phyloP scores from a whole-genome alignment of 2,329 filamentous ascomycete genomes.

The Colletotrichum chlorophyti region DNA sequence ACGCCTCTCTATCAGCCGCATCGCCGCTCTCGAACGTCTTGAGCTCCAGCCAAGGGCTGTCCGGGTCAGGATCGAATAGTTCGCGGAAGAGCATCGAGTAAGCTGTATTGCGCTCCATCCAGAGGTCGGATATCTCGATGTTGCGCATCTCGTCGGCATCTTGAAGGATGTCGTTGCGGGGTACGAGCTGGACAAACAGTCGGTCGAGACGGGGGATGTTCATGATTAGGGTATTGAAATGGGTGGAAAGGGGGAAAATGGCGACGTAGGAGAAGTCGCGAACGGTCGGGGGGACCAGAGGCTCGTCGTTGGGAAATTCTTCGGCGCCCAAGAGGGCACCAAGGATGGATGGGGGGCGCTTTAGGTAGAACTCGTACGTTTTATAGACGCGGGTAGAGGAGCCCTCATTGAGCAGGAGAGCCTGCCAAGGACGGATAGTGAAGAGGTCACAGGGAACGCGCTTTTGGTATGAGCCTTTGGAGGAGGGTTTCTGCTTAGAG shows the following conservation, averaged over 20 bases:
- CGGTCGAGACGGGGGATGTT: conserved; percentile 57
- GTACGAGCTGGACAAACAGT: conserved; percentile 60
- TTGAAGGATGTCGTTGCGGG: conserved; percentile 39
- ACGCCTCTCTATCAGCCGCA: conserved; percentile 49
- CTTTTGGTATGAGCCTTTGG: neutral
- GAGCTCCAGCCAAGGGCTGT: conserved; percentile 46
- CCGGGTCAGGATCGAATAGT: conserved; percentile 39
- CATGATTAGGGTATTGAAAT: conserved; percentile 58
- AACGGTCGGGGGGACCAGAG: conserved; percentile 49
- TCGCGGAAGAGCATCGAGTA: conserved; percentile 54
- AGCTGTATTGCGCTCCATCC: conserved; percentile 60
- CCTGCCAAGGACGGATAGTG: conserved; percentile 67
- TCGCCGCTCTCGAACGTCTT: conserved; percentile 58
- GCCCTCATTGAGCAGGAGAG: conserved; percentile 75
- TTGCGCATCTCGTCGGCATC: conserved; percentile 45
- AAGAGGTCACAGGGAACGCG: conserved; percentile 53
- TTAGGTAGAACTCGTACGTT: conserved; percentile 74
- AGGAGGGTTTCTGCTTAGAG: too few relatives aligned
- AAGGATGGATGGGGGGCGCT: conserved; percentile 67
- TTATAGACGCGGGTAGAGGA: conserved; percentile 75
- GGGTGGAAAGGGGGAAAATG: conserved; percentile 70
- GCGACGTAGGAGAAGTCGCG: conserved; percentile 65
- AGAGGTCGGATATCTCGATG: conserved; percentile 51
- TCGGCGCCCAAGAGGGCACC: conserved; percentile 54
- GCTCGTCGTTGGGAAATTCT: conserved; percentile 43